Base-by-base conservation (phyloP, 164 flowering plant species). In the Magnolia kwangsiensis region DNA sequence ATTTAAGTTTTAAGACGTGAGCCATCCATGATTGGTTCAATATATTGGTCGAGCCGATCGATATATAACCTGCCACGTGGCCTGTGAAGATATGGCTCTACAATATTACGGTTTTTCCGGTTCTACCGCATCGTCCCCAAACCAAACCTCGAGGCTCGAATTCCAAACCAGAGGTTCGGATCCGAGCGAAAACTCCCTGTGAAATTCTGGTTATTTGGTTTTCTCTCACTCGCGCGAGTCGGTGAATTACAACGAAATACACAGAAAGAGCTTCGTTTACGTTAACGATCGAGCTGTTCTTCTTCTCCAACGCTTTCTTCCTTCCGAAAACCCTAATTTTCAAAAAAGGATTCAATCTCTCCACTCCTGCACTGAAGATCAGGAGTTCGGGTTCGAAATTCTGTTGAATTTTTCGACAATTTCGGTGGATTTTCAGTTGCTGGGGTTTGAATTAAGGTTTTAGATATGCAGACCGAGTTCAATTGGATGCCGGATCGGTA, bases 401-500 rank as follows among this genome's bases (percentile, higher is more conserved):
- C 37, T 10, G n/a, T 4, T 67, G 49, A 4, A 8, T 19, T 76
- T 37, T 63, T 69, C 7, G 7, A n/a, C 16, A 14, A 13, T 55
- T 66, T 49, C 23, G 71, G 74, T 72, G 63, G 27, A 10, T 13
- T 67, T 81, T 49, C 68, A 21, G 72, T 49, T 63, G 63, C 29
- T 69, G 72, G 11, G 63, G 80, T 14, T 77, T 9, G 67, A 76
- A 72, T 78, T 76, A 58, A 76, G 78, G 77, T 79, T 69, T 63
- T 55, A 45, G 68, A 27, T 50, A 71, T 69, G 78, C 67, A 63
- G 80, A 79, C 75, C 79, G 78, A 27, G 79, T 27, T 71, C 50
- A 31, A 58, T 16, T 71, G 74, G 81, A 79, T 27, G 21, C 75
- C 63, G 81, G 78, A 61, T 78, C 58, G 73, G 78, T 77, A 75